Percentiles rank a stretch among this genome's conserved stretches.
phyloP scores from a whole-genome alignment of 495 filamentous ascomycete species.

The Neurospora sublineolata region DNA sequence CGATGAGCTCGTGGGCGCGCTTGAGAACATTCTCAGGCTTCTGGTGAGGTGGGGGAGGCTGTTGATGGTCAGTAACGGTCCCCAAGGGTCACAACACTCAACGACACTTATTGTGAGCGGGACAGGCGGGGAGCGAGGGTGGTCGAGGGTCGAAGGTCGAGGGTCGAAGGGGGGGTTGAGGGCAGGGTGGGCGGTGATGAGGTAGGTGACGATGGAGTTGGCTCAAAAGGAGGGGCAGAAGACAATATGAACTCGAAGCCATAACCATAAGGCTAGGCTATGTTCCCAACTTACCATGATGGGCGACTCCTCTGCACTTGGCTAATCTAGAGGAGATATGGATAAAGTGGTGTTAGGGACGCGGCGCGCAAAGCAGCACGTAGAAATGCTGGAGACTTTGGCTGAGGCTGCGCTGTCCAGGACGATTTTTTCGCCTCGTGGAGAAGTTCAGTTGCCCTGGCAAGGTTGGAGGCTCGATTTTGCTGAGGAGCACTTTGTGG shows the following conservation, averaged over 20 bases:
- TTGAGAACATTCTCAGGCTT: conserved; percentile 99
- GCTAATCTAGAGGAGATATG: conserved; percentile 20
- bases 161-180: background rate
- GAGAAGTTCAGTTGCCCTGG: conserved; percentile 18
- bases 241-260: background rate
- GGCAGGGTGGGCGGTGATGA: conserved; percentile 1
- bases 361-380: conserved; percentile 19
- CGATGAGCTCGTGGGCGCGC: conserved; percentile 95
- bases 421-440: conserved; percentile 25
- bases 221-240: conserved; percentile 2
- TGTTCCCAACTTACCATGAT: conserved; percentile 25
- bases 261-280: background rate
- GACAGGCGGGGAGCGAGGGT: background rate
- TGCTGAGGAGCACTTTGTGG: conserved; percentile 19
- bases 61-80: conserved; percentile 17
- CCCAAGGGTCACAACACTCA: background rate
- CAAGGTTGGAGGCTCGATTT: conserved; percentile 11
- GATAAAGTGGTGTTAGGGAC: conserved; percentile 2
- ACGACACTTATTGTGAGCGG: conserved; percentile 10
- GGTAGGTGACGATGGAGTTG: conserved; percentile 2
- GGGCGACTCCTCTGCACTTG: conserved; percentile 28
- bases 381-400: conserved; percentile 22
- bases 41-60: conserved; percentile 92
- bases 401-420: conserved; percentile 17
- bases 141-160: background rate